phyloP scores from a whole-genome alignment of 2,329 filamentous ascomycete species.

The Boeremia exigua region DNA sequence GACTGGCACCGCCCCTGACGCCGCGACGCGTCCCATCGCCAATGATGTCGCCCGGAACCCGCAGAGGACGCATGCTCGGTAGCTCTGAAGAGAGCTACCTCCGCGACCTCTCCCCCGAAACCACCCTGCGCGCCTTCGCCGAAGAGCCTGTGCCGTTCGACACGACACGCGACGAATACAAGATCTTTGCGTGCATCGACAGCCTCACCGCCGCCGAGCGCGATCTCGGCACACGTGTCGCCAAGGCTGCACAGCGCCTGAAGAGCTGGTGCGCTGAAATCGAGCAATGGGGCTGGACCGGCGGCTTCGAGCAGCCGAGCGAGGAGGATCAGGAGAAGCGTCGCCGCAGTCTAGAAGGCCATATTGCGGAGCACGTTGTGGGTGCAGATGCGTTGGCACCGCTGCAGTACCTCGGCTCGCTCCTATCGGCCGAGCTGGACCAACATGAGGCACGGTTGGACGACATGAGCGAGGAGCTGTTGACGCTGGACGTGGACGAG shows the following conservation, averaged over 20 bases:
- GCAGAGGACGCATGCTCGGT: constrained; percentile 33
- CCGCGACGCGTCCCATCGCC: constrained; percentile 42
- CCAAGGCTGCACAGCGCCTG: constrained; percentile 72
- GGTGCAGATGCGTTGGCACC: constrained; percentile 31
- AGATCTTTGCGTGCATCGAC: constrained; percentile 63
- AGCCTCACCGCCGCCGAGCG: constrained; percentile 69
- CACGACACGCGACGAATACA: constrained; percentile 49
- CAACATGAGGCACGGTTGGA: constrained; percentile 76
- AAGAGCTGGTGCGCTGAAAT: constrained; percentile 79
- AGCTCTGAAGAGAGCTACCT: constrained; percentile 42
- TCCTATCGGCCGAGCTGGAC: constrained; percentile 68
- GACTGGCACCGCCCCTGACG: constrained; percentile 41
- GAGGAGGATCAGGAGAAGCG: constrained; percentile 34
- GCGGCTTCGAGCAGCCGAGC: constrained; percentile 53
- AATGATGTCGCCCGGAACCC: constrained; percentile 41
- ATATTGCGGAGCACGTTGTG: constrained; percentile 40
- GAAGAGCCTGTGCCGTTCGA: constrained; percentile 53
- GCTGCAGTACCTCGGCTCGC: constrained; percentile 70
- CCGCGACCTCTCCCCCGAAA: constrained; percentile 49
- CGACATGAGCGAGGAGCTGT: constrained; percentile 73
- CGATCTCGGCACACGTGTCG: constrained; percentile 73
- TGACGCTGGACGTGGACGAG: constrained; percentile 78
- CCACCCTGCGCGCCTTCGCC: constrained; percentile 52
- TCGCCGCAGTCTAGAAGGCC: constrained; percentile 40
- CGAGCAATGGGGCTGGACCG: constrained; percentile 65